These are phyloP conservation scores for Boletus rubropictus DNA, from an alignment of 768 basidiomycete genomes.

Conservation along the genomic window DNA sequence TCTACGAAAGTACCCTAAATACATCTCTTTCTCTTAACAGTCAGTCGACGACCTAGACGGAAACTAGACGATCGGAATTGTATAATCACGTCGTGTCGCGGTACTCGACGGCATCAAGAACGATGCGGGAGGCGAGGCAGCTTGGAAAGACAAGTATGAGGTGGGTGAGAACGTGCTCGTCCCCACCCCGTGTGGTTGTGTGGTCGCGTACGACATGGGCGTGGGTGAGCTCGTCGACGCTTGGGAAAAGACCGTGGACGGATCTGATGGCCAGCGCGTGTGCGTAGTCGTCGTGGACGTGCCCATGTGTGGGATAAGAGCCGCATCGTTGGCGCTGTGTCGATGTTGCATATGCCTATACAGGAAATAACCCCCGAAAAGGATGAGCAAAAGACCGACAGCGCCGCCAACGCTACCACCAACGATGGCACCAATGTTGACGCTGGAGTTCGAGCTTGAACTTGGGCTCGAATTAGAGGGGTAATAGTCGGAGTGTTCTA, in stretches of 20 bases:
- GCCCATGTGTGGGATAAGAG: neutral
- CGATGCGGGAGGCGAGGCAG: constrained; percentile 6
- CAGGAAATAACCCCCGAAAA: constrained; percentile 14
- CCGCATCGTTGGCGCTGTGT: neutral
- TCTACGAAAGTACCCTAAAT: neutral
- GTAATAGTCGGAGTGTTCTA: constrained; percentile 14
- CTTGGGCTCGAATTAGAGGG: constrained; percentile 1
- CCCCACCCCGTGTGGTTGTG: neutral
- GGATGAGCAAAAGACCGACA: constrained; percentile 14
- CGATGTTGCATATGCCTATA: constrained; percentile 8
- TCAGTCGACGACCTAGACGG: neutral
- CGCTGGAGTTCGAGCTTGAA: constrained; percentile 1
- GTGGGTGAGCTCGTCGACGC: neutral
- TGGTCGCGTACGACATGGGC: constrained; percentile 1
- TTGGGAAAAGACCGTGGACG: constrained; percentile 1
- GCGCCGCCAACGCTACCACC: constrained; percentile 20
- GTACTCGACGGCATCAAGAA: constrained; percentile 4
- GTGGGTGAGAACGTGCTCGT: neutral
- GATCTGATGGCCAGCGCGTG: constrained; percentile 8
- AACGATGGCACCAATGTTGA: constrained; percentile 18
- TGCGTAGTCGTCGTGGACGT: neutral
- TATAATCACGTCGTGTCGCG: constrained; percentile 1
- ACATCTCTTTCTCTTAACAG: neutral
- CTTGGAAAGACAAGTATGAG: constrained; percentile 1
- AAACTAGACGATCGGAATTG: constrained; percentile 22